Conservation (phyloP, 495 filamentous ascomycete species). For the Lasiosphaeris hirsuta region DNA sequence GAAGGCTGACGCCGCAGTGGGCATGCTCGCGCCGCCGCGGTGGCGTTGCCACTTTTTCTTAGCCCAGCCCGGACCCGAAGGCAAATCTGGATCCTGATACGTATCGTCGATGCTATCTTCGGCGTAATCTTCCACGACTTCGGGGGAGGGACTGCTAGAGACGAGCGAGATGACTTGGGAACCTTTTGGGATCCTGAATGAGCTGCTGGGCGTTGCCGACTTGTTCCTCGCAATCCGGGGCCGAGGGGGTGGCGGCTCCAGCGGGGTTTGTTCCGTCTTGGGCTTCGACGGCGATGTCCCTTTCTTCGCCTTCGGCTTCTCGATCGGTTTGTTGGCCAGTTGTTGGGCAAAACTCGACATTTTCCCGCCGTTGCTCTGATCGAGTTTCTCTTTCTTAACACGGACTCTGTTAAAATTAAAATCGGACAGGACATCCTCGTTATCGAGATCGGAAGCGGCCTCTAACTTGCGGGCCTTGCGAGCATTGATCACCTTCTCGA, state of each 20-base stretch:
- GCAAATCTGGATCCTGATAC: constrained; percentile 29
- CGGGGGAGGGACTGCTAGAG: constrained; percentile 38
- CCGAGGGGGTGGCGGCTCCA: background rate
- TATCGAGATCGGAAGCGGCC: constrained; percentile 15
- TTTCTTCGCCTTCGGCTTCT: constrained; percentile 19
- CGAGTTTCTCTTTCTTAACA: background rate
- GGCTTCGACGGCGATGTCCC: constrained; percentile 6
- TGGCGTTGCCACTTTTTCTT: constrained; percentile 25
- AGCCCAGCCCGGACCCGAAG: constrained; percentile 37
- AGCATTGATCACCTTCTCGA: constrained; percentile 17
- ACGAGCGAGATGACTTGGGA: constrained; percentile 40
- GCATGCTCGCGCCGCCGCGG: constrained; percentile 9
- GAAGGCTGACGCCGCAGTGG: background rate
- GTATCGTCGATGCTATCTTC: constrained; percentile 43
- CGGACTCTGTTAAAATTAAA: background rate
- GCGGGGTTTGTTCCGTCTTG: background rate
- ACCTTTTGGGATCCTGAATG: constrained; percentile 34
- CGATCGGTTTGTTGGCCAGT: constrained; percentile 23
- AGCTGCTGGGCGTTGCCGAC: background rate
- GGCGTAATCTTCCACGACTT: constrained; percentile 37
- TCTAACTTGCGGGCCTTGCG: constrained; percentile 24
- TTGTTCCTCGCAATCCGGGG: background rate
- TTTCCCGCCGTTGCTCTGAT: background rate
- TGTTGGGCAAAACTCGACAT: constrained; percentile 8
- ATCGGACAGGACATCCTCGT: constrained; percentile 3